Percentiles rank a stretch among this genome's conserved stretches.
Conservation (phyloP, 2,329 filamentous ascomycete genomes). For the Elsinoe necatrix region DNA sequence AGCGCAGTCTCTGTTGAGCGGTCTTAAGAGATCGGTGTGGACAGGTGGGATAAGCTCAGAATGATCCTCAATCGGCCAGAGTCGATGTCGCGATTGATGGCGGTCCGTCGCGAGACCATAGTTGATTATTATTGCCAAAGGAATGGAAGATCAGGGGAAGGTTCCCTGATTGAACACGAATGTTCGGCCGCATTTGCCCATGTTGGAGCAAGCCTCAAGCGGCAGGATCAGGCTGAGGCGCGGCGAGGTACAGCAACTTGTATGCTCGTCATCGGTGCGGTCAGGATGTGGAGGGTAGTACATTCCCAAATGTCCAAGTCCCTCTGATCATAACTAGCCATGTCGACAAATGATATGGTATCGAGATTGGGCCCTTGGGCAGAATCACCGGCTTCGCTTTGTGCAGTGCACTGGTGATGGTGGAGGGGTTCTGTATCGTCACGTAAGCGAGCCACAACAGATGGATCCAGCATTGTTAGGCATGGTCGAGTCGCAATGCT, state of each 20-base stretch:
- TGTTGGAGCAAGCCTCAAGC: neutral
- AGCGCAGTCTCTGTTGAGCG: neutral
- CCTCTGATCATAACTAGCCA: no score
- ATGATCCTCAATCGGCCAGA: slow-evolving; percentile 7
- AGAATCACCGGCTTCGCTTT: neutral
- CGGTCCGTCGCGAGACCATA: slow-evolving; percentile 8
- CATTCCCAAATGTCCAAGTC: no score
- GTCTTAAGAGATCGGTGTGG: neutral
- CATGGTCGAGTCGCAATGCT: neutral
- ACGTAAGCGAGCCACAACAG: neutral
- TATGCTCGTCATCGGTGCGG: no score
- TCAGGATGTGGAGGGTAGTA: no score
- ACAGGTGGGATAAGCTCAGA: neutral
- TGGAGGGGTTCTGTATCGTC: neutral
- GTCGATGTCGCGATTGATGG: slow-evolving; percentile 10
- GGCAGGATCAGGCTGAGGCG: slow-evolving; percentile 3
- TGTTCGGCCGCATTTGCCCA: slow-evolving; percentile 4
- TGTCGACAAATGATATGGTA: neutral
- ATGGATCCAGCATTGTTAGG: neutral
- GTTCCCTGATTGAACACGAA: neutral
- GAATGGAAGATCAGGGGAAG: slow-evolving; percentile 7
- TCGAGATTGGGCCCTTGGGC: neutral
- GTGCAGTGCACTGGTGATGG: neutral
- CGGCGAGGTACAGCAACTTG: neutral
- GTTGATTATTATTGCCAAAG: neutral